Conservation (phyloP, 352 stramenopile genomes). For the Lagenidium giganteum region DNA sequence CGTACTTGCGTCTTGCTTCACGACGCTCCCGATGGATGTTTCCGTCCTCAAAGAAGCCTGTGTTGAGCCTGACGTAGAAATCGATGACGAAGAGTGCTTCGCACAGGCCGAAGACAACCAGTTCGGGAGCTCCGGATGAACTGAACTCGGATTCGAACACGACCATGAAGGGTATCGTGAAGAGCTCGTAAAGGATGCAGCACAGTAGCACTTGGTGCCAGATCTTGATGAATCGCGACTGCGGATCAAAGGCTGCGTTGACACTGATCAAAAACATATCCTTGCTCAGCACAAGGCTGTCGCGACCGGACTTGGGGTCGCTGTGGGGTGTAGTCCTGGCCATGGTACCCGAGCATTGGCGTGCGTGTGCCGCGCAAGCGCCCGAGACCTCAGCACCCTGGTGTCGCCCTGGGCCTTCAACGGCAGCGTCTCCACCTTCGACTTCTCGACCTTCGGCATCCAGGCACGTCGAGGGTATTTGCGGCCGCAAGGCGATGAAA, state of each 20-base stretch:
- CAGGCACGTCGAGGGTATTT: too few species aligned
- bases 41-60: conserved; percentile 41
- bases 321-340: too few species aligned
- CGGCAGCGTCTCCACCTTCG: too few species aligned
- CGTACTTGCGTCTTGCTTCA: conserved; percentile 30
- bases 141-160: too few species aligned
- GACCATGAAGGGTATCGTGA: conserved; percentile 42
- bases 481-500: too few species aligned
- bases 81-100: conserved; percentile 49
- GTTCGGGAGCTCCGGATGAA: conserved; percentile 9
- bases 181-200: conserved; percentile 39
- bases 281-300: too few species aligned
- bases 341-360: too few species aligned
- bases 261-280: conserved; percentile 16
- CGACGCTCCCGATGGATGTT: conserved; percentile 23
- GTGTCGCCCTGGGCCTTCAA: too few species aligned
- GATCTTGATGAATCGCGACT: conserved; percentile 32
- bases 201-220: conserved; percentile 45
- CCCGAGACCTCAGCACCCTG: too few species aligned
- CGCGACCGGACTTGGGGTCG: too few species aligned
- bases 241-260: conserved; percentile 26
- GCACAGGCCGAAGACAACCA: conserved; percentile 25
- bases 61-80: conserved; percentile 53
- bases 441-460: too few species aligned
- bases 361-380: too few species aligned